These are phyloP conservation scores for Penicillium sp. DNA, from an alignment of 2,329 filamentous ascomycete genomes.

Conservation along the genomic window DNA sequence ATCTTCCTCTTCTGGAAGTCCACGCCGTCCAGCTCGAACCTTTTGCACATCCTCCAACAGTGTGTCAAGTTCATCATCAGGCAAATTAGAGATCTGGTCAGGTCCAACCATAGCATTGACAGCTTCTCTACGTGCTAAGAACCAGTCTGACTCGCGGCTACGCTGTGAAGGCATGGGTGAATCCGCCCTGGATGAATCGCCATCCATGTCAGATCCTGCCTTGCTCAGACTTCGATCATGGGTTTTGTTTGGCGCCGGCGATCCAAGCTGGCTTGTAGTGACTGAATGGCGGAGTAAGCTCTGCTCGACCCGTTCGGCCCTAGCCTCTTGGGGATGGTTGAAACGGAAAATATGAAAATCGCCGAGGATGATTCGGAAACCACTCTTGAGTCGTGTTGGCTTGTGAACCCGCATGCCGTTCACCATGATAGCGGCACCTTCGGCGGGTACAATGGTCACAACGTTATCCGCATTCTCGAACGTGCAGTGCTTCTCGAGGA, in stretches of 20 bases:
- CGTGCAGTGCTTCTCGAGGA: slow-evolving; percentile 85
- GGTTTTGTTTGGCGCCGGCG: slow-evolving; percentile 60
- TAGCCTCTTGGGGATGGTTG: slow-evolving; percentile 94
- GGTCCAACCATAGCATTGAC: slow-evolving; percentile 83
- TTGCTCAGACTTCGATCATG: slow-evolving; percentile 82
- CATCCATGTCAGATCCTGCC: slow-evolving; percentile 71
- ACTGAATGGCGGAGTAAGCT: slow-evolving; percentile 83
- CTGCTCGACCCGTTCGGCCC: slow-evolving; percentile 84
- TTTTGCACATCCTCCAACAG: slow-evolving; percentile 92
- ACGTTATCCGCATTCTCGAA: slow-evolving; percentile 92
- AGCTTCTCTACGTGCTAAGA: slow-evolving; percentile 88
- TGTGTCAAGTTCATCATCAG: slow-evolving; percentile 89
- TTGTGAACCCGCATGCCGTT: slow-evolving; percentile 89
- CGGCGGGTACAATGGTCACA: slow-evolving; percentile 84
- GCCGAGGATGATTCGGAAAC: slow-evolving; percentile 90
- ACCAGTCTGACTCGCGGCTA: slow-evolving; percentile 84
- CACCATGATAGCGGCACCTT: slow-evolving; percentile 97
- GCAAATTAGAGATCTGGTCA: slow-evolving; percentile 84
- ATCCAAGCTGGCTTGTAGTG: slow-evolving; percentile 61
- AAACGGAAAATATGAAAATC: slow-evolving; percentile 99
- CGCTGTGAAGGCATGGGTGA: slow-evolving; percentile 72
- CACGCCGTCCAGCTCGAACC: slow-evolving; percentile 79
- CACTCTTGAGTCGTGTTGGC: slow-evolving; percentile 80
- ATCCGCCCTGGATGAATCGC: slow-evolving; percentile 69
- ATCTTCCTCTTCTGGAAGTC: slow-evolving; percentile 68